phyloP scores from a whole-genome alignment of 495 filamentous ascomycete genomes.

The Talaromyces wortmannii region DNA sequence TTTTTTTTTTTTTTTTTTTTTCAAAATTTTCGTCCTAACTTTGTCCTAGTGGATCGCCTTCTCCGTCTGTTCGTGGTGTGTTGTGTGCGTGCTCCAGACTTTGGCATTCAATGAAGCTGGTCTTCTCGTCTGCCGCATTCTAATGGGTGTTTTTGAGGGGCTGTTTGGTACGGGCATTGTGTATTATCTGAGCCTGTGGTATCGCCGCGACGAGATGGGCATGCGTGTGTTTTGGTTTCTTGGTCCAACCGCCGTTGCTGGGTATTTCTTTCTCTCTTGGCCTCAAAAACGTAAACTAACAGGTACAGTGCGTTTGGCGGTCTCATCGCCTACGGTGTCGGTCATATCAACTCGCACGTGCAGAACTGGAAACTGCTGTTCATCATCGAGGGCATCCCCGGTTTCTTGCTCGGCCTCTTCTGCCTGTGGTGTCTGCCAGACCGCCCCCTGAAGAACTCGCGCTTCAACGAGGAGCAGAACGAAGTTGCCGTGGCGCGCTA shows the following conservation, averaged over 20 bases:
- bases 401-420: constrained; percentile 37
- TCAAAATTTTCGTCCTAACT: background rate
- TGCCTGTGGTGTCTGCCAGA: constrained; percentile 45
- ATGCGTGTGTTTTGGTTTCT: constrained; percentile 44
- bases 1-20: too few species aligned
- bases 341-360: constrained; percentile 15
- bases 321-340: constrained; percentile 20
- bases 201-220: constrained; percentile 45
- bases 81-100: background rate
- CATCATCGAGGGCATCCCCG: constrained; percentile 38
- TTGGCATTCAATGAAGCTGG: background rate
- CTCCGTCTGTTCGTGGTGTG: background rate
- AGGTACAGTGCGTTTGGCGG: constrained; percentile 39
- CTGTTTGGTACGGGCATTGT: constrained; percentile 19
- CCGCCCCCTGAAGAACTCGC: constrained; percentile 44
- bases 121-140: background rate
- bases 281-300: background rate
- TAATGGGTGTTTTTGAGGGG: background rate
- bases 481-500: constrained; percentile 30
- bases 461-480: constrained; percentile 35
- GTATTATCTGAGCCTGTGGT: constrained; percentile 45
- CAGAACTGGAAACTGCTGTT: constrained; percentile 51
- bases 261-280: background rate
- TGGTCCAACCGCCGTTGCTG: constrained; percentile 49
- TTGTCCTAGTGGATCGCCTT: background rate